phyloP scores from a whole-genome alignment of 2,329 filamentous ascomycete genomes.

The Coniochaeta sp. region DNA sequence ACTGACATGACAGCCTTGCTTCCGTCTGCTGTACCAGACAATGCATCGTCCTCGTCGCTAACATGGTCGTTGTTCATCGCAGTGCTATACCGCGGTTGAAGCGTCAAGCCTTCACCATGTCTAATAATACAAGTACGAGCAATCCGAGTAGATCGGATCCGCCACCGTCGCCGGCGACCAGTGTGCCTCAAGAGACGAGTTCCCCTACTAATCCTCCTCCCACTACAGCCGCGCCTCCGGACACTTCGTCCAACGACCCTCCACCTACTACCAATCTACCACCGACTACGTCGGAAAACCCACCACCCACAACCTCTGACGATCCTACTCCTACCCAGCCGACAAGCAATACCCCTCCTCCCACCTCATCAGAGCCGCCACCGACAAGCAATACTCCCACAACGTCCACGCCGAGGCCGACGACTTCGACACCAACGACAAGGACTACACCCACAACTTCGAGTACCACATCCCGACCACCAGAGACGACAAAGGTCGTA shows the following conservation, averaged over 20 bases:
- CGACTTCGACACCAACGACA: constrained; percentile 4
- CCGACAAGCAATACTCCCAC: constrained; percentile 8
- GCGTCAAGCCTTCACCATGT: constrained; percentile 22
- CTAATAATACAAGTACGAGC: constrained; percentile 17
- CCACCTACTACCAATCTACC: background rate
- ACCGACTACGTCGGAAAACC: constrained; percentile 12
- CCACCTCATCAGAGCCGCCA: constrained; percentile 11
- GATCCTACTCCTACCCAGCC: constrained; percentile 8
- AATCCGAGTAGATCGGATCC: constrained; percentile 9
- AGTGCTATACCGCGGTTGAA: constrained; percentile 18
- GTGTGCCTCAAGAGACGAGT: constrained; percentile 2
- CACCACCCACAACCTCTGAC: constrained; percentile 6
- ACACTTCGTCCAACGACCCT: background rate
- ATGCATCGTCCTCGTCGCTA: constrained; percentile 12
- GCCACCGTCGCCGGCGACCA: constrained; percentile 7
- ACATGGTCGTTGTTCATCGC: constrained; percentile 18
- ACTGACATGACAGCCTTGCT: constrained; percentile 10
- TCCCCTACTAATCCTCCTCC: constrained; percentile 10
- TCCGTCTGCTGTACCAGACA: background rate
- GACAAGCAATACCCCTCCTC: constrained; percentile 4
- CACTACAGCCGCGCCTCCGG: constrained; percentile 8
- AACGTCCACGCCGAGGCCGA: background rate
- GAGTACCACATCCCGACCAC: background rate
- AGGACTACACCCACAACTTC: background rate
- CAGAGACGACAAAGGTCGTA: background rate